Evolutionary conservation across 2,329 filamentous ascomycete genomes (phyloP).

Genomic region (Elsinoe arachidis): DNA sequence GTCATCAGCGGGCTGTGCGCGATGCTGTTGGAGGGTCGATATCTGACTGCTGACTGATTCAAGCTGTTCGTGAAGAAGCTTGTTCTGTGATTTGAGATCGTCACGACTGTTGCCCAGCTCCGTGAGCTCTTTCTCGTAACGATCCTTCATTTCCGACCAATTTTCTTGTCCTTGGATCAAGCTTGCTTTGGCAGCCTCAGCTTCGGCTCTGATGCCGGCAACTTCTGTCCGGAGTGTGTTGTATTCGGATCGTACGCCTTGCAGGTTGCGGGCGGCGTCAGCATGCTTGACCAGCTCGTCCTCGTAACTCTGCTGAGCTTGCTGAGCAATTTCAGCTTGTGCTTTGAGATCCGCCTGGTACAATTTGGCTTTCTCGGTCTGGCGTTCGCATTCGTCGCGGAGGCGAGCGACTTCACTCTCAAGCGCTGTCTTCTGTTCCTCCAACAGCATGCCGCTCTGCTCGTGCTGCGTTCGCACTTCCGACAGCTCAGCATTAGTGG

Average conservation of each 20-base stretch:
- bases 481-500: conserved; percentile 74
- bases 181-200: conserved; percentile 73
- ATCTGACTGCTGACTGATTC: conserved; percentile 68
- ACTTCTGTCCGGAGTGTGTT: conserved; percentile 75
- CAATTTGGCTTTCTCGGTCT: conserved; percentile 69
- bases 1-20: conserved; percentile 43
- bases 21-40: conserved; percentile 74
- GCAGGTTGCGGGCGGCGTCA: conserved; percentile 80
- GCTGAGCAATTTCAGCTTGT: conserved; percentile 86
- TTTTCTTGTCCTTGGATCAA: conserved; percentile 74
- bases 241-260: conserved; percentile 67
- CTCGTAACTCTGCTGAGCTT: conserved; percentile 93
- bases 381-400: conserved; percentile 74
- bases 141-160: conserved; percentile 73
- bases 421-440: conserved; percentile 72
- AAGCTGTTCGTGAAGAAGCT: conserved; percentile 78
- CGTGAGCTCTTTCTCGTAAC: conserved; percentile 72
- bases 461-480: conserved; percentile 70
- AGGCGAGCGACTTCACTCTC: conserved; percentile 72
- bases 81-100: conserved; percentile 81
- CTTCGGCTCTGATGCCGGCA: conserved; percentile 66
- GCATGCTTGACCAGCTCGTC: conserved; percentile 90
- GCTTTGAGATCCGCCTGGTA: conserved; percentile 87
- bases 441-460: conserved; percentile 59
- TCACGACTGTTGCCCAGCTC: conserved; percentile 73